Evolutionary conservation across 352 stramenopile genomes (phyloP).

Genomic region (Phytopythium delawarense): DNA sequence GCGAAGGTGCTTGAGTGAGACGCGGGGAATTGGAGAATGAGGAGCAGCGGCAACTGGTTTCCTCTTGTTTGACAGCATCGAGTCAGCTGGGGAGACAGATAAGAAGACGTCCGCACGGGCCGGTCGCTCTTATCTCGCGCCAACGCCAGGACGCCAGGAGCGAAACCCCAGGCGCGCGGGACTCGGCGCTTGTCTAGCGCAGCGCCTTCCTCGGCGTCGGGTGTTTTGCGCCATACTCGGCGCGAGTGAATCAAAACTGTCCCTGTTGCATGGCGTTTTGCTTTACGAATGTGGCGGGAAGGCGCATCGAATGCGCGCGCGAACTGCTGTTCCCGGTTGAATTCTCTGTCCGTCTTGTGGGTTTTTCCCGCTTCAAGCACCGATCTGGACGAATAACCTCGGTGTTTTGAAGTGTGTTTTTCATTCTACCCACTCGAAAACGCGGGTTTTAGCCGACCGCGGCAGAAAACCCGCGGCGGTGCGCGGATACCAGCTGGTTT

Average conservation of each 20-base stretch:
- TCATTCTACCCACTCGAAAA: background rate
- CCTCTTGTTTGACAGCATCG: background rate
- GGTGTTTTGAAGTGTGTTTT: background rate
- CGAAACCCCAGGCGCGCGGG: background rate
- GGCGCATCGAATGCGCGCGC: background rate
- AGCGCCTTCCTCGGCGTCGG: background rate
- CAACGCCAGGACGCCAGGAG: too few species aligned
- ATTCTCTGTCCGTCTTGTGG: background rate
- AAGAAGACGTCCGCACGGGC: background rate
- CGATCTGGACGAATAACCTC: background rate
- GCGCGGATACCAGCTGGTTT: background rate
- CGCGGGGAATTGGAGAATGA: conserved; percentile 26
- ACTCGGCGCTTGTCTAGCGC: background rate
- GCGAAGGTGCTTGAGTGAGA: conserved; percentile 4
- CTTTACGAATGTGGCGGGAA: background rate
- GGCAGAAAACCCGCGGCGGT: background rate
- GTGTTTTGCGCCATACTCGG: background rate
- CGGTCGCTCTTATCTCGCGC: background rate
- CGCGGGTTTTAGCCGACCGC: background rate
- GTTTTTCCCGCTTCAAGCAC: conserved; percentile 1
- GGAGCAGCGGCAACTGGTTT: background rate
- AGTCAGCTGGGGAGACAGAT: background rate
- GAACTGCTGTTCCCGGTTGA: background rate
- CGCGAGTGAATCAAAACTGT: background rate
- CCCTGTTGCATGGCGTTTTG: background rate